Percentiles rank a stretch among this genome's conserved stretches.
Evolutionary conservation across 208 protist species (phyloP).

Genomic region (Crithidia sp.): DNA sequence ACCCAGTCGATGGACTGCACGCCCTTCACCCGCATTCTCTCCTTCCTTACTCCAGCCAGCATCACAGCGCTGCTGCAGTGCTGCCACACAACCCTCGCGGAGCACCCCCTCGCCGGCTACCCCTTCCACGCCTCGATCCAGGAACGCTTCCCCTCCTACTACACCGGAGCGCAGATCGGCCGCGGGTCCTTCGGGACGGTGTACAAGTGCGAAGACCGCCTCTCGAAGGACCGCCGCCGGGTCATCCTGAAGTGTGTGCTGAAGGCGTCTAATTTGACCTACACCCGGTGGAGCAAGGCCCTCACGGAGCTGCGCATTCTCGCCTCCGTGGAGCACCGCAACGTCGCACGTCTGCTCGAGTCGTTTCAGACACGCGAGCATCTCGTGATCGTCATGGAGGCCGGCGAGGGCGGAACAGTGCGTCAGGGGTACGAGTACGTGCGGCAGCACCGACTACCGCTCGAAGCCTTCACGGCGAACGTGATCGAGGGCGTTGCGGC

Average conservation of each 20-base stretch:
- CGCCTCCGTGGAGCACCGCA: slow-evolving; percentile 47
- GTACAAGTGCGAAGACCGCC: slow-evolving; percentile 77
- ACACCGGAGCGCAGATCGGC: slow-evolving; percentile 65
- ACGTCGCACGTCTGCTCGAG: slow-evolving; percentile 62
- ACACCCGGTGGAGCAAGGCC: slow-evolving; percentile 48
- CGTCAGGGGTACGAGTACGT: slow-evolving; percentile 53
- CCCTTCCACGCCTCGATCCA: slow-evolving; percentile 53
- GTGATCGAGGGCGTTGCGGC: slow-evolving; percentile 61
- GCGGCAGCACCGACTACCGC: slow-evolving; percentile 32
- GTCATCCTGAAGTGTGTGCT: slow-evolving; percentile 73
- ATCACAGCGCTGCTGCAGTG: slow-evolving; percentile 69
- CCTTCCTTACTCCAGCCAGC: slow-evolving; percentile 48
- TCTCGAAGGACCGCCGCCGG: slow-evolving; percentile 23
- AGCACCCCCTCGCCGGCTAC: slow-evolving; percentile 55
- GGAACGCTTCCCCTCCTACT: slow-evolving; percentile 72
- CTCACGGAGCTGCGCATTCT: slow-evolving; percentile 64
- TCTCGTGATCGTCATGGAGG: slow-evolving; percentile 78
- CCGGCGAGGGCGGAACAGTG: slow-evolving; percentile 70
- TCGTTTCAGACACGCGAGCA: slow-evolving; percentile 71
- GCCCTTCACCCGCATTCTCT: slow-evolving; percentile 49
- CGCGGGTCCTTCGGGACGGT: slow-evolving; percentile 69
- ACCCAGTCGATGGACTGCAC: slow-evolving; percentile 36
- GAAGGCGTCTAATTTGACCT: slow-evolving; percentile 44
- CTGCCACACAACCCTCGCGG: slow-evolving; percentile 58
- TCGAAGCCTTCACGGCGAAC: slow-evolving; percentile 64